These are phyloP conservation scores for Termitomyces sp. DNA, from an alignment of 768 basidiomycete species.

Conservation along the genomic window DNA sequence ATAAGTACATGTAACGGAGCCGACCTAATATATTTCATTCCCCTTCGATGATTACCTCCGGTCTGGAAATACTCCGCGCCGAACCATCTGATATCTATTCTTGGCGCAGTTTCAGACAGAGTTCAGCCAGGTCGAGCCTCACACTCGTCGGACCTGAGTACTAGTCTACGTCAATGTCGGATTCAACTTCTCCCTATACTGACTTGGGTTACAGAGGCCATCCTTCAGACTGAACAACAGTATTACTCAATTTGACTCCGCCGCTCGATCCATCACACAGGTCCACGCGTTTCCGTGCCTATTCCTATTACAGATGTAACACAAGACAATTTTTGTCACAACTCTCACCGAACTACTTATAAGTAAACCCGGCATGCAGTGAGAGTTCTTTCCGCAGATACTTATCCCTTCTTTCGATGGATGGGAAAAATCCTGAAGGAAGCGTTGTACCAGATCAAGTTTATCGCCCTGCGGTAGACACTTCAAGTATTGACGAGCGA, in stretches of 20 bases:
- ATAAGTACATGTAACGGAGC: too few species aligned
- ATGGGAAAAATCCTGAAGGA: conserved; percentile 14
- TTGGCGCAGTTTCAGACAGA: too few species aligned
- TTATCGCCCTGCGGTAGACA: conserved; percentile 52
- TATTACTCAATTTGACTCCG: not conserved
- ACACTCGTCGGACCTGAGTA: too few species aligned
- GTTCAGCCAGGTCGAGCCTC: too few species aligned
- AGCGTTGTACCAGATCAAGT: conserved; percentile 21
- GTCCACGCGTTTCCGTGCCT: conserved; percentile 5
- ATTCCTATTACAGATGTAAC: conserved; percentile 18
- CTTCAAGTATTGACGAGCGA: conserved; percentile 49
- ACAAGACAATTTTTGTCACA: conserved; percentile 14
- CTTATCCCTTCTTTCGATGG: conserved; percentile 14
- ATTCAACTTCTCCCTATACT: too few species aligned
- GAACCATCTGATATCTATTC: too few species aligned
- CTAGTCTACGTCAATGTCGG: too few species aligned
- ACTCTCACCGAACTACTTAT: conserved; percentile 9
- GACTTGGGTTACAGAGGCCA: too few species aligned
- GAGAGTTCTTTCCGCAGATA: conserved; percentile 10
- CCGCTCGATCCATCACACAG: not conserved
- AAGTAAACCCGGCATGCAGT: conserved; percentile 11
- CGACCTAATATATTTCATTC: too few species aligned
- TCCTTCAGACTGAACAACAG: too few species aligned
- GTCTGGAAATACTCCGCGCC: too few species aligned
- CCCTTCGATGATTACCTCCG: too few species aligned